Conservation (phyloP, 768 basidiomycete species). For the Serendipita sp. region DNA sequence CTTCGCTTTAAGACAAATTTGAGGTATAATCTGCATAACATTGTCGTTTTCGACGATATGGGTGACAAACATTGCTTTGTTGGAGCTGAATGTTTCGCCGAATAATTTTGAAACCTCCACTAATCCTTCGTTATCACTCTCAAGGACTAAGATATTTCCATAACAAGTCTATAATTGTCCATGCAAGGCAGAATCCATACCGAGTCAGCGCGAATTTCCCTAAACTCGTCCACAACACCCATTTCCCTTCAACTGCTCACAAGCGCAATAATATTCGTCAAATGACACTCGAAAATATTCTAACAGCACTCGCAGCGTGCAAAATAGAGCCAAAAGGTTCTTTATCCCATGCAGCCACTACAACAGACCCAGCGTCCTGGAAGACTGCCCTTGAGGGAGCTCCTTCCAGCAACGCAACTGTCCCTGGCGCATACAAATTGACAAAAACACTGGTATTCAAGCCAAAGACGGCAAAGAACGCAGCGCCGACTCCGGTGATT, state of each 20-base stretch:
- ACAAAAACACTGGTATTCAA: conserved; percentile 89
- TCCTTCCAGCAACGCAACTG: conserved; percentile 31
- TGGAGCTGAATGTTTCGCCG: conserved; percentile 2
- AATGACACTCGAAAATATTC: conserved; percentile 2
- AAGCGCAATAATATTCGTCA: not conserved
- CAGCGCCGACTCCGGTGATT: conserved; percentile 68
- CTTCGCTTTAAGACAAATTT: too few relatives aligned
- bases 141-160: not conserved
- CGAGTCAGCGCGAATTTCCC: not conserved
- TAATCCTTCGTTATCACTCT: not conserved
- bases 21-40: too few relatives aligned
- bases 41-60: too few relatives aligned
- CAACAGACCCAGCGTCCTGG: conserved; percentile 63
- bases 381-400: conserved; percentile 46
- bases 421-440: conserved; percentile 36
- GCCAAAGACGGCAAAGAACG: conserved; percentile 86
- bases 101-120: not conserved
- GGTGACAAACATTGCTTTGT: too few relatives aligned
- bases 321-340: conserved; percentile 1
- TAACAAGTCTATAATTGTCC: not conserved
- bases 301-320: not conserved
- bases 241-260: not conserved
- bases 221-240: not conserved
- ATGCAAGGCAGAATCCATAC: not conserved
- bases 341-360: conserved; percentile 26